Conservation (phyloP, 2,329 filamentous ascomycete genomes). For the Aspergillus hiratsukae region DNA sequence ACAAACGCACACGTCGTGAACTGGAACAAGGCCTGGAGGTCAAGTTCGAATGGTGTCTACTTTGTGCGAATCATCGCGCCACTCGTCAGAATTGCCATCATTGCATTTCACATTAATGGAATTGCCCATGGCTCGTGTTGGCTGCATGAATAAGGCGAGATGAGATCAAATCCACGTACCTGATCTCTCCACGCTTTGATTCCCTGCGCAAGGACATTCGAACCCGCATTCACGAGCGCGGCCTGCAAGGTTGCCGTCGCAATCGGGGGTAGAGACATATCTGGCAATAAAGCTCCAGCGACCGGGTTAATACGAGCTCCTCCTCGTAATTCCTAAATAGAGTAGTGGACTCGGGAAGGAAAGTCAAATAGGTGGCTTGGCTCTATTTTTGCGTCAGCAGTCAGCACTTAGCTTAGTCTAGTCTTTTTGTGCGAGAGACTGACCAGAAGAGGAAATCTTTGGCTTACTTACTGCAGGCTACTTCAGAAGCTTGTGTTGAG, state of each 20-base stretch:
- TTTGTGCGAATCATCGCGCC: neutral
- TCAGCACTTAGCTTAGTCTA: neutral
- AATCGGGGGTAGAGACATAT: slow-evolving; percentile 43
- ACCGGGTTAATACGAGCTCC: neutral
- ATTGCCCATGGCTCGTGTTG: neutral
- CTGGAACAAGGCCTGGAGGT: slow-evolving; percentile 48
- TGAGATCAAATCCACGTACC: slow-evolving; percentile 26
- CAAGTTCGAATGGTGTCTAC: slow-evolving; percentile 44
- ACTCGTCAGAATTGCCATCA: neutral
- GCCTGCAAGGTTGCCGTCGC: slow-evolving; percentile 52
- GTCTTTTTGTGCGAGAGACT: neutral
- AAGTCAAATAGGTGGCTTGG: neutral
- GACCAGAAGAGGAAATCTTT: neutral
- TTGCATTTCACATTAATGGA: neutral
- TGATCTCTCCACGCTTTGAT: slow-evolving; percentile 48
- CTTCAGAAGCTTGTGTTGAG: neutral
- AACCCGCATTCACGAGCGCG: slow-evolving; percentile 48
- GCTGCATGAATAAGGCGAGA: neutral
- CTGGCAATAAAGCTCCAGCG: neutral
- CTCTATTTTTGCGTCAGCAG: neutral
- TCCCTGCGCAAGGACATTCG: slow-evolving; percentile 54
- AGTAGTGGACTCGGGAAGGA: neutral
- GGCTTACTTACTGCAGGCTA: neutral
- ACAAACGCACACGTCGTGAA: slow-evolving; percentile 53
- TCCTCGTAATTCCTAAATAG: neutral